A percentile compares a stretch with the other conserved stretches of the same genome.
Conservation (phyloP, 495 filamentous ascomycete species). For the Filosporella fistucella region DNA sequence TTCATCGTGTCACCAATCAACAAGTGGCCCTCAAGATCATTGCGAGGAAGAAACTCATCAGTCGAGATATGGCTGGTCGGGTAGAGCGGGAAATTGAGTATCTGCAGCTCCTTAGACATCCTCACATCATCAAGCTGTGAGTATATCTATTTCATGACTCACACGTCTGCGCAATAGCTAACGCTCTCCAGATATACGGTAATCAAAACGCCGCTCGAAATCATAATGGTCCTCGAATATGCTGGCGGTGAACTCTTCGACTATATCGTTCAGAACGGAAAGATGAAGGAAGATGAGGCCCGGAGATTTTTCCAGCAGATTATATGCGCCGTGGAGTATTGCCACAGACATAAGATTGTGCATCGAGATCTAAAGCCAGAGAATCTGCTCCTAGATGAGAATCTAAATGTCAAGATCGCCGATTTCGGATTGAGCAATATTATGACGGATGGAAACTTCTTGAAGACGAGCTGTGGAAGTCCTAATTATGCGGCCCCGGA, state of each 20-base stretch:
- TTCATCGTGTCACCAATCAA: slow-evolving; percentile 84
- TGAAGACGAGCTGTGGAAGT: slow-evolving; percentile 97
- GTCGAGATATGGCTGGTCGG: slow-evolving; percentile 91
- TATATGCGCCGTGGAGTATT: slow-evolving; percentile 98
- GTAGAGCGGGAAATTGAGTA: slow-evolving; percentile 99
- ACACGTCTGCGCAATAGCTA: neutral
- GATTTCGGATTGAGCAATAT: slow-evolving; percentile 99
- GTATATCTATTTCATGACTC: slow-evolving; percentile 19
- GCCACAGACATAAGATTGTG: slow-evolving; percentile 97
- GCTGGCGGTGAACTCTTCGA: slow-evolving; percentile 96
- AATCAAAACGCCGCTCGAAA: slow-evolving; percentile 87
- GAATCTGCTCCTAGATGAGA: slow-evolving; percentile 88
- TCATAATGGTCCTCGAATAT: slow-evolving; percentile 99
- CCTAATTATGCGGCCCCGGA: slow-evolving; percentile 98
- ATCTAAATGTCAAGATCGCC: slow-evolving; percentile 97
- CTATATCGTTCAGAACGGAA: slow-evolving; percentile 88
- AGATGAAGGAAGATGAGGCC: slow-evolving; percentile 83
- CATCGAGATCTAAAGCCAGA: slow-evolving; percentile 97
- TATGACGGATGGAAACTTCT: slow-evolving; percentile 98
- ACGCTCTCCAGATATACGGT: slow-evolving; percentile 66
- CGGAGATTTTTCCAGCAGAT: slow-evolving; percentile 99
- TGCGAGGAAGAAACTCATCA: slow-evolving; percentile 88
- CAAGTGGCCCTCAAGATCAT: slow-evolving; percentile 98
- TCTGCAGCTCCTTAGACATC: slow-evolving; percentile 89
- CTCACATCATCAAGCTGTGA: slow-evolving; percentile 98